Conservation (phyloP, 2,329 filamentous ascomycete species). For the Cordyceps sp. region DNA sequence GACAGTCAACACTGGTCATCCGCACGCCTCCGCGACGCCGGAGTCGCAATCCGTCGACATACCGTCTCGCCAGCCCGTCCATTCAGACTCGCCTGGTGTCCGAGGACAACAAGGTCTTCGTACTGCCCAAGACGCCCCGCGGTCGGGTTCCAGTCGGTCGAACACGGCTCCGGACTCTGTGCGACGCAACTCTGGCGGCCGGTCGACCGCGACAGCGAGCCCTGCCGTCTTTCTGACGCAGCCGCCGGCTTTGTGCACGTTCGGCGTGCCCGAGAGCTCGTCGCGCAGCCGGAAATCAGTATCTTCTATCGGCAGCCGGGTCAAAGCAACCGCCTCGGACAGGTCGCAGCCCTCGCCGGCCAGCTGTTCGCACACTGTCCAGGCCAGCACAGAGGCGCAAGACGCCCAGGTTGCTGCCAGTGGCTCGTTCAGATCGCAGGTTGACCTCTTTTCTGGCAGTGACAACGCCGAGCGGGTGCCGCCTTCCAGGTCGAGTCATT, state of each 20-base stretch:
- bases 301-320: not conserved
- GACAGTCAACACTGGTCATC: not conserved
- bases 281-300: not conserved
- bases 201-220: too few relatives aligned
- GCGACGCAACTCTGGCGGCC: too few relatives aligned
- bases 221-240: conserved; percentile 6
- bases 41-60: conserved; percentile 2
- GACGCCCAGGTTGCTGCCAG: conserved; percentile 11
- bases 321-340: conserved; percentile 2
- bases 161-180: too few relatives aligned
- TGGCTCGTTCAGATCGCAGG: conserved; percentile 4
- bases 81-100: too few relatives aligned
- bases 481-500: not conserved
- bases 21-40: not conserved
- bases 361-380: not conserved
- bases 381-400: conserved; percentile 7
- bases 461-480: conserved; percentile 2
- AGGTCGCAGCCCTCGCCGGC: not conserved
- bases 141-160: too few relatives aligned
- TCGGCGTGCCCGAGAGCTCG: conserved; percentile 3
- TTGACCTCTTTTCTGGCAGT: conserved; percentile 5
- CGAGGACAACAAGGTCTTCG: too few relatives aligned
- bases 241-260: not conserved
- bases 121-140: too few relatives aligned
- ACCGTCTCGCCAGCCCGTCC: conserved; percentile 11